Conservation (phyloP, 2,329 filamentous ascomycete species). For the Arthrobotrys iridis region DNA sequence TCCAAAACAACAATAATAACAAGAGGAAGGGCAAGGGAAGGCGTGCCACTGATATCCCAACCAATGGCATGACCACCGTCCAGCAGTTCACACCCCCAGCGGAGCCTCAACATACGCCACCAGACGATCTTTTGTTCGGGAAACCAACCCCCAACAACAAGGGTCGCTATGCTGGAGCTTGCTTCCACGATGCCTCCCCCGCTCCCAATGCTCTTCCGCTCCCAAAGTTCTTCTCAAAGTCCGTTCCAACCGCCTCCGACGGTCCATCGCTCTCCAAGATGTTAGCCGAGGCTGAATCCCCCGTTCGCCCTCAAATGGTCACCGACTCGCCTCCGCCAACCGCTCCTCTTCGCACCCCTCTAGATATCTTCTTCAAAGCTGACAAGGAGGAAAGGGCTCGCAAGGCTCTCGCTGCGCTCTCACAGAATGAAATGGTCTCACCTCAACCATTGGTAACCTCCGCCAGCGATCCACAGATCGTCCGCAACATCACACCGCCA, state of each 20-base stretch:
- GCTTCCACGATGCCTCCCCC: slow-evolving; percentile 87
- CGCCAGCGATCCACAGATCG: slow-evolving; percentile 38
- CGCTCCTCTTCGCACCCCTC: slow-evolving; percentile 64
- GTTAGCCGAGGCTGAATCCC: slow-evolving; percentile 63
- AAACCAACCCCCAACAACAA: slow-evolving; percentile 62
- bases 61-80: background rate
- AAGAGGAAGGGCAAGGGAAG: slow-evolving; percentile 32
- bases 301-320: slow-evolving; percentile 62
- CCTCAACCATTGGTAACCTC: slow-evolving; percentile 55
- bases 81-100: slow-evolving; percentile 45
- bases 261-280: slow-evolving; percentile 63
- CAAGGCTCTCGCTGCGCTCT: slow-evolving; percentile 40
- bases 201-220: slow-evolving; percentile 89
- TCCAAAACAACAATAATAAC: slow-evolving; percentile 35
- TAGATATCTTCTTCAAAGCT: slow-evolving; percentile 90
- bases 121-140: slow-evolving; percentile 39
- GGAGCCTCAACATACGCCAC: slow-evolving; percentile 31
- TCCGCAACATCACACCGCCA: slow-evolving; percentile 45
- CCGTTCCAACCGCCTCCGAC: slow-evolving; percentile 72
- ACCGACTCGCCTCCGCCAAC: slow-evolving; percentile 58
- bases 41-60: slow-evolving; percentile 16
- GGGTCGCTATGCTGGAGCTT: slow-evolving; percentile 83
- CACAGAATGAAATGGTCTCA: slow-evolving; percentile 51
- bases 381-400: slow-evolving; percentile 80
- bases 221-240: slow-evolving; percentile 85